A percentile compares a stretch with the other conserved stretches of the same genome.
Evolutionary conservation across 139 green algal genomes (phyloP).

Genomic region (Protoeuglena noctilucae): DNA sequence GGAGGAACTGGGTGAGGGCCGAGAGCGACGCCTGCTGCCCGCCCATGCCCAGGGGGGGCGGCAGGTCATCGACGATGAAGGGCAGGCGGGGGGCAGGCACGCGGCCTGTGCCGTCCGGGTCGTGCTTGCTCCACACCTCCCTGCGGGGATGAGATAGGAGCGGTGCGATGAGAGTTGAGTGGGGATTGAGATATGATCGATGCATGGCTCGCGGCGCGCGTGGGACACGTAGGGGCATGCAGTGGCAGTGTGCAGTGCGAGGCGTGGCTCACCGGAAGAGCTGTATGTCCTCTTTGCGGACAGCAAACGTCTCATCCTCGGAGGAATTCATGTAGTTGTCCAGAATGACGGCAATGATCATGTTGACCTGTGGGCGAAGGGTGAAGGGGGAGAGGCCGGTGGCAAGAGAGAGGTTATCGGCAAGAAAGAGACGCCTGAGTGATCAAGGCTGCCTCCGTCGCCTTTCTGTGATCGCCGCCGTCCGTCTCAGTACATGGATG

Average conservation of each 20-base stretch:
- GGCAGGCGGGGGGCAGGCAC: constrained; percentile 23
- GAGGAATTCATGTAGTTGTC: constrained; percentile 15
- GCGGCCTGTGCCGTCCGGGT: constrained; percentile 25
- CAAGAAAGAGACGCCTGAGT: too few species aligned
- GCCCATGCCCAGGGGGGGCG: constrained; percentile 22
- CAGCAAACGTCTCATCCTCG: constrained; percentile 2
- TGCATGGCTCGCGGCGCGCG: too few species aligned
- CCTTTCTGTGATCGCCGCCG: too few species aligned
- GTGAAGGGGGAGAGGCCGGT: constrained; percentile 43
- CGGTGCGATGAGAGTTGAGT: too few species aligned
- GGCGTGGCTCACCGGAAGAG: too few species aligned
- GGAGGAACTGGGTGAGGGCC: constrained; percentile 25
- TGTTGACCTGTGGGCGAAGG: constrained; percentile 52
- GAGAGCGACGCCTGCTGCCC: constrained; percentile 10
- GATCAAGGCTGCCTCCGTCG: too few species aligned
- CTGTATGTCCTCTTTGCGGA: constrained; percentile 3
- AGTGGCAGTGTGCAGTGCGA: too few species aligned
- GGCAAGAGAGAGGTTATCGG: too few species aligned
- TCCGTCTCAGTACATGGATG: too few species aligned
- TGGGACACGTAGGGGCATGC: too few species aligned
- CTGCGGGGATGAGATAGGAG: too few species aligned
- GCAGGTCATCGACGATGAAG: constrained; percentile 21
- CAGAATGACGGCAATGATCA: constrained; percentile 45
- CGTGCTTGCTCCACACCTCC: constrained; percentile 32
- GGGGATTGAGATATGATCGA: too few species aligned